Conservation (phyloP, 2,329 filamentous ascomycete genomes). For the Mycosphaerella arachidis region DNA sequence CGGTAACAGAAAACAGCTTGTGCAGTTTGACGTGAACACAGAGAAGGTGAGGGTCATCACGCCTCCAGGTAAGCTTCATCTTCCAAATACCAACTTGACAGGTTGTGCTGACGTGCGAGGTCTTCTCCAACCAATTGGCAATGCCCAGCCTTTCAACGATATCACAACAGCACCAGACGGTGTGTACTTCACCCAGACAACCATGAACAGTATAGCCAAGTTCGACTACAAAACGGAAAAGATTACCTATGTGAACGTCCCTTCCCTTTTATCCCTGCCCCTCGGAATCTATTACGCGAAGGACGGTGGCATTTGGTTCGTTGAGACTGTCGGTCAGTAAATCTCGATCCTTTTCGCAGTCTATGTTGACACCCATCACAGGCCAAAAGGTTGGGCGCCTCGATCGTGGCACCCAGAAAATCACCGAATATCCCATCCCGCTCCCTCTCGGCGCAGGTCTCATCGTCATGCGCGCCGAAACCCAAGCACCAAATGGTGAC, state of each 20-base stretch:
- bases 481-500: conserved; percentile 5
- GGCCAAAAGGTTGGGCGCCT: conserved; percentile 9
- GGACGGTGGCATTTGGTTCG: conserved; percentile 8
- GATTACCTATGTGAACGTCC: conserved; percentile 5
- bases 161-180: conserved; percentile 9
- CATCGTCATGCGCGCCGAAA: conserved; percentile 9
- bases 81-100: too few species aligned
- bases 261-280: background rate
- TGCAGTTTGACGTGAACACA: conserved; percentile 6
- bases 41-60: conserved; percentile 10
- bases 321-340: background rate
- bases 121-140: conserved; percentile 2
- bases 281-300: conserved; percentile 8
- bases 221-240: conserved; percentile 7
- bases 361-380: background rate
- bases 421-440: conserved; percentile 12
- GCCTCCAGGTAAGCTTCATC: background rate
- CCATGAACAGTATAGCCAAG: conserved; percentile 4
- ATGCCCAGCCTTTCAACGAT: conserved; percentile 8
- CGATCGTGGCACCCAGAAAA: conserved; percentile 9
- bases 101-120: too few species aligned
- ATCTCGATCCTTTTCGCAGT: background rate
- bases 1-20: conserved; percentile 11
- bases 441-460: background rate
- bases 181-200: conserved; percentile 8